phyloP scores from a whole-genome alignment of 176 grass and related monocot species.

The Elaeis guineensis region DNA sequence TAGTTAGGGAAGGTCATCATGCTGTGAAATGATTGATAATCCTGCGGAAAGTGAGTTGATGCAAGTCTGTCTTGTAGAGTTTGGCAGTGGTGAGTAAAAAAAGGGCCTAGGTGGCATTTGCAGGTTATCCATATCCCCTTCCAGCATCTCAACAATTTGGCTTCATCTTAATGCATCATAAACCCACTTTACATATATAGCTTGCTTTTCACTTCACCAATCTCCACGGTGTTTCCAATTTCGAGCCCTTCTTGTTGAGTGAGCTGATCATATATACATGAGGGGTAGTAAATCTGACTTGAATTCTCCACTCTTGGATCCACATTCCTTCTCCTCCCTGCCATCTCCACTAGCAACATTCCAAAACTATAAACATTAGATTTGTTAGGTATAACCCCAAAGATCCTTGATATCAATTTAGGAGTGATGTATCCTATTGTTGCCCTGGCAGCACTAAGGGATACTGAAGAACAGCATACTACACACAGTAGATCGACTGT shows the following conservation, averaged over 20 bases:
- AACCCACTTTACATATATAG: conserved; percentile 19
- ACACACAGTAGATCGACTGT: no score
- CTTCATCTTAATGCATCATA: conserved; percentile 42
- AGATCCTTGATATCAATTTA: conserved; percentile 36
- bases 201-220: conserved; percentile 34
- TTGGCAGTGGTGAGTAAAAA: no score
- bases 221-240: not conserved
- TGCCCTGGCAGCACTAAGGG: conserved; percentile 27
- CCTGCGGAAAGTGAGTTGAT: no score
- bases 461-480: no score
- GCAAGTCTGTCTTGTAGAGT: not conserved
- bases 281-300: conserved; percentile 27
- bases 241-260: not conserved
- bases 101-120: no score
- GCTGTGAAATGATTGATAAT: no score
- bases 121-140: no score
- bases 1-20: no score
- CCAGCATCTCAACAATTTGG: conserved; percentile 20
- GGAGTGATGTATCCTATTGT: conserved; percentile 50
- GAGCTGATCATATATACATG: conserved; percentile 22
- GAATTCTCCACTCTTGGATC: not conserved
- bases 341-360: conserved; percentile 29
- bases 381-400: conserved; percentile 35
- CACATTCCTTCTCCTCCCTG: conserved; percentile 21
- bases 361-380: not conserved